phyloP scores from a whole-genome alignment of 1,139 yeast genomes.

The Lodderomyces pseudojiufengensis region DNA sequence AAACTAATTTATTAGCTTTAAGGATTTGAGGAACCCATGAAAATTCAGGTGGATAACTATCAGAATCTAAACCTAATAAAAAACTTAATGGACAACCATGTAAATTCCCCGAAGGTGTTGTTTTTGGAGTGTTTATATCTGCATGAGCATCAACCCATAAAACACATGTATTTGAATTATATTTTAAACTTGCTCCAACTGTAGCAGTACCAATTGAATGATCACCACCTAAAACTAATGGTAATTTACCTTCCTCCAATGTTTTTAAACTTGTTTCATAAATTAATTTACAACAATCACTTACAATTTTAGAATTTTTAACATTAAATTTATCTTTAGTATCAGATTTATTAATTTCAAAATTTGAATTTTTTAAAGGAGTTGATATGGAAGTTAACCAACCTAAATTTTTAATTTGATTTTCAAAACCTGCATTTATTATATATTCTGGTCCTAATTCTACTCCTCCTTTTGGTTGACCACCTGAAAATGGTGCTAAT shows the following conservation, averaged over 20 bases:
- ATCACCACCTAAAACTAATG: constrained; percentile 92
- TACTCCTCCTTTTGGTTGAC: constrained; percentile 92
- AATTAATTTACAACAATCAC: constrained; percentile 64
- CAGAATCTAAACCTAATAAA: constrained; percentile 69
- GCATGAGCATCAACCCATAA: constrained; percentile 99
- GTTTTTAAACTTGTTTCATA: constrained; percentile 55
- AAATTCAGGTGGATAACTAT: constrained; percentile 63
- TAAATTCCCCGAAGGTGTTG: constrained; percentile 84
- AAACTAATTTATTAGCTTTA: constrained; percentile 71
- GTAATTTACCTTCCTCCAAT: constrained; percentile 54
- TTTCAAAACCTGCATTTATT: constrained; percentile 64
- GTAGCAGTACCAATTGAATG: constrained; percentile 97
- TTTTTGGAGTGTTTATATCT: constrained; percentile 86
- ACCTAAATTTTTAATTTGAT: constrained; percentile 62
- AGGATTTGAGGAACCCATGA: constrained; percentile 78
- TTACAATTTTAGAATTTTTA: constrained; percentile 75
- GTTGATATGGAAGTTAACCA: constrained; percentile 61
- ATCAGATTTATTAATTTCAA: constrained; percentile 38
- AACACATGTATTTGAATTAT: constrained; percentile 83
- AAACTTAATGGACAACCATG: constrained; percentile 98
- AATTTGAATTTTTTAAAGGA: constrained; percentile 53
- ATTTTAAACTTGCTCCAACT: constrained; percentile 73
- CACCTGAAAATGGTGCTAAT: constrained; percentile 93
- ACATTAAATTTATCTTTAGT: constrained; percentile 51
- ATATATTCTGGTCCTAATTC: constrained; percentile 89